Evolutionary conservation across 2,329 filamentous ascomycete genomes (phyloP).

Genomic region (Sclerotinia subarctica): DNA sequence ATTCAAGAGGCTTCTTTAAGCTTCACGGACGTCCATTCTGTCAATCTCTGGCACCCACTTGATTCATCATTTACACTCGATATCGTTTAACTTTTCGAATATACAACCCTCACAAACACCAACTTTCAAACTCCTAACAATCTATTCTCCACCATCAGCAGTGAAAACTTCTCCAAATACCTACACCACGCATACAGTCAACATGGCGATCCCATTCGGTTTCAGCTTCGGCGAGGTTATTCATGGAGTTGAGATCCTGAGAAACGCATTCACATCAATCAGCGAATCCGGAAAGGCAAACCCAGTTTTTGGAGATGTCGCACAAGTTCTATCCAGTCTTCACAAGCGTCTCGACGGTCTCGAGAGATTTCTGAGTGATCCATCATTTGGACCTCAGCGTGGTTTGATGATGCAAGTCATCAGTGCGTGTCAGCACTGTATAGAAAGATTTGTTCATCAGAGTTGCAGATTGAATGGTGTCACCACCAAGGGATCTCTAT

Average conservation of each 20-base stretch:
- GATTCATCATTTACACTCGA: conserved; percentile 4
- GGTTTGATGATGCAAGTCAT: conserved; percentile 20
- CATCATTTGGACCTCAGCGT: conserved; percentile 11
- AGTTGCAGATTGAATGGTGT: conserved; percentile 16
- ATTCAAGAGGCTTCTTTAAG: conserved; percentile 19
- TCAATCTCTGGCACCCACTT: conserved; percentile 15
- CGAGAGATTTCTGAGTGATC: conserved; percentile 18
- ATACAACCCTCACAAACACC: neutral
- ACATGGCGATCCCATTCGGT: conserved; percentile 20
- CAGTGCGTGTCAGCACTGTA: conserved; percentile 17
- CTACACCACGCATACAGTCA: neutral
- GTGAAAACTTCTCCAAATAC: neutral
- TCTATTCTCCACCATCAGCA: neutral
- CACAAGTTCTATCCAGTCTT: conserved; percentile 14
- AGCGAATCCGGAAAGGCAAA: conserved; percentile 12
- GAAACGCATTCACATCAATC: conserved; percentile 17
- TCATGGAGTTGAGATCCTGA: conserved; percentile 15
- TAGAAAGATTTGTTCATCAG: conserved; percentile 21
- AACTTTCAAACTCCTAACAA: neutral
- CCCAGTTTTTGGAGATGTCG: conserved; percentile 16
- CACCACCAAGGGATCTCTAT: conserved; percentile 18
- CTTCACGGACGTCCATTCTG: conserved; percentile 17
- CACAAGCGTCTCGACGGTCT: conserved; percentile 14
- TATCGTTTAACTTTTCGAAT: neutral
- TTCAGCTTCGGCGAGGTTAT: conserved; percentile 20